Evolutionary conservation across 1,139 yeast species (phyloP), one percentile per base, ranked within the genome.

Genomic region (Geotrichum candidum): DNA sequence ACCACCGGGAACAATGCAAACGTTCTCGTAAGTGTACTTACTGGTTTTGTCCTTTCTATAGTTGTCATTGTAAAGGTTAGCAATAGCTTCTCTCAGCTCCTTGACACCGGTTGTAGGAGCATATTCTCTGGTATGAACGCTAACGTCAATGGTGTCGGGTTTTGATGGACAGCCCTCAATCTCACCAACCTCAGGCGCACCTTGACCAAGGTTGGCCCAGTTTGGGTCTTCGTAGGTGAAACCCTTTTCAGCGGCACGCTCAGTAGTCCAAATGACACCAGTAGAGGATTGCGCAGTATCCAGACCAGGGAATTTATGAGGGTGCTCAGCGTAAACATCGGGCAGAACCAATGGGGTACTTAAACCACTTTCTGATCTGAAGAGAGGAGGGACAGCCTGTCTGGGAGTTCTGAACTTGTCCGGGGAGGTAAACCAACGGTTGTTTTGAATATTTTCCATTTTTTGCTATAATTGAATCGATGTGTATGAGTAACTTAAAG

Each of bases 141-240:
- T 78, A n/a, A 84, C 77, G 0, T 82, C 82, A 51, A 85, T 76
- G 23, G 78, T 70, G 1, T 77, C 77, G 1, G 89, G 89, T 72
- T 87, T 77, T 59, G 79, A 77, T 71, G 84, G 83, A 29, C 87
- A 84, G 2, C 88, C 88, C 0, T 85, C 84, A 61, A 85, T 75
- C 60, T 83, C 85, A 27, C 88, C 88, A 60, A 84, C 87, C 69
- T 85, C 88, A 1, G 89, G 88, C 61, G 87, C 86, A 58, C 89
- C 89, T 70, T 85, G 89, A 50, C 89, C 89, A 71, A 85, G 76
- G 71, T 85, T 85, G 55, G 86, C 84, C 88, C 88, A 85, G 41
- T 77, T 61, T 10, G 73, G 73, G 59, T 76, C 78, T 64, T 82
- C 84, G 54, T 77, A 77, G 62, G 78, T 78, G 70, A 77, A 85